phyloP scores from a whole-genome alignment of 139 green algal genomes.

The Chlorella sp. region DNA sequence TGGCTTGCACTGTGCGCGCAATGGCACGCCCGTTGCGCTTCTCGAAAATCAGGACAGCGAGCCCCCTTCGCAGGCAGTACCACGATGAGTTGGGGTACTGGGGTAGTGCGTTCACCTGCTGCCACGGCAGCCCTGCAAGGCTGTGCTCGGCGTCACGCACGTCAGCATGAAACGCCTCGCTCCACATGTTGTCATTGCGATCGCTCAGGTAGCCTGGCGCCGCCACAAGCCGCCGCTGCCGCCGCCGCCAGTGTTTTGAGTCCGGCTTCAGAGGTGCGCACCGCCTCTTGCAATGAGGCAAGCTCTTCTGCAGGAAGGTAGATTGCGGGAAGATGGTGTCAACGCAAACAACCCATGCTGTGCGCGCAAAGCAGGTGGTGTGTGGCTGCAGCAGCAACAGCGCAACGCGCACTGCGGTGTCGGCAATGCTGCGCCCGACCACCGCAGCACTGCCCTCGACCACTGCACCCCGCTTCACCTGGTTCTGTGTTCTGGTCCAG shows the following conservation, averaged over 20 bases:
- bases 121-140: not conserved
- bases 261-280: not conserved
- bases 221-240: not conserved
- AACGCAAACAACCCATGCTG: no score
- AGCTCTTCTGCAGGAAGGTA: no score
- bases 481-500: not conserved
- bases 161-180: not conserved
- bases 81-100: not conserved
- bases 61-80: not conserved
- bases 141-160: not conserved
- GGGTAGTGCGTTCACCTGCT: not conserved
- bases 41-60: not conserved
- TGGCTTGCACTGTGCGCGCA: not conserved
- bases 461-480: not conserved
- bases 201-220: not conserved
- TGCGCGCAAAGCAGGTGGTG: no score
- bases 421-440: no score
- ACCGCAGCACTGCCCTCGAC: no score
- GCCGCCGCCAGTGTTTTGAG: not conserved
- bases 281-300: not conserved
- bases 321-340: no score
- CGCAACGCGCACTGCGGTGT: no score
- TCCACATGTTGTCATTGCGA: not conserved
- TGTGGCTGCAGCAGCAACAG: no score
- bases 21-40: not conserved